Evolutionary conservation across 192 early-diverging fungal genomes (phyloP), one percentile per base, ranked within the genome.

Genomic region (Spizellomyces sp.): DNA sequence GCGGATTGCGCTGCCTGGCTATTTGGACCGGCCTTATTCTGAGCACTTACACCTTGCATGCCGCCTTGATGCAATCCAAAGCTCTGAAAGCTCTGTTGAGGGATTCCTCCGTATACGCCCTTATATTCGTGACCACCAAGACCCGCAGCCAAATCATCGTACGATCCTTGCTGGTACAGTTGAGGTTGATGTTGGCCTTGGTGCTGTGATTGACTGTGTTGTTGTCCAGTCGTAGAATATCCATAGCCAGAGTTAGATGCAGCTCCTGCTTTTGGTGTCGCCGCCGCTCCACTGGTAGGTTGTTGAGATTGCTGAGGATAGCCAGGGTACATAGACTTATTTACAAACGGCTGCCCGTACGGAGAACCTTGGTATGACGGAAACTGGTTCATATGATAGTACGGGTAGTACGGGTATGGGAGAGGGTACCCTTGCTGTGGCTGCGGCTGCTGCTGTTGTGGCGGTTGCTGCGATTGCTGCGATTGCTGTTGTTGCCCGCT

Each of bases 291-390:
- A 17, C 57, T 22, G 12, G 68, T 36, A 19, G 77, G 73, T 61
- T 83, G 80, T 52, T 59, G 48, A 59, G 63, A 36, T 45, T 75
- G 63, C 58, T 73, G 67, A 41, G 78, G 79, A 74, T 95, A 94
- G 88, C 91, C 90, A 15, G 92, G 93, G 67, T 95, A 96, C 84
- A 93, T 89, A 46, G 81, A 86, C 85, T 96, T 95, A 83, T 93
- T 94, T 77, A 94, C 85, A 74, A 93, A 94, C 8, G 90, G 93
- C 76, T 95, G 93, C n/a, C 90, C 92, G 77, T 94, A 96, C 7
- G 84, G 85, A 3, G 90, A 90, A 75, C 89, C 88, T 68, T 91
- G 91, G 78, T 94, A 94, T 42, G 86, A 89, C 67, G 86, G 88
- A 85, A 88, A 94, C 79, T 94, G 91, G 79, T 88, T 86, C 59